These are phyloP conservation scores for Ramaria sp. DNA, from an alignment of 768 basidiomycete genomes.

Conservation along the genomic window DNA sequence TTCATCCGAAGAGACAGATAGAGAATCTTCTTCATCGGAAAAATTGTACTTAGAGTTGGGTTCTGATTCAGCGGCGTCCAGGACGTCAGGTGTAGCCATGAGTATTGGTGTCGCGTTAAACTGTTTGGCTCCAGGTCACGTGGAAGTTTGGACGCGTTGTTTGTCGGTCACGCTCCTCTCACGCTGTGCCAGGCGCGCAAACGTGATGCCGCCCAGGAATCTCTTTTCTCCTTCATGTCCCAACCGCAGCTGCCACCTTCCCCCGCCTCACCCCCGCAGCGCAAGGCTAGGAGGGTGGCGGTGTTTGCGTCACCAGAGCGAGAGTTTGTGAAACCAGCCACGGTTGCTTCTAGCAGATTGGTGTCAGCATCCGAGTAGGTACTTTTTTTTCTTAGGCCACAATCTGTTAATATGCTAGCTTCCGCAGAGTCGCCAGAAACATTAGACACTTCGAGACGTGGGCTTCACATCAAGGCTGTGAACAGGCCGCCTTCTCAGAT, in stretches of 20 bases:
- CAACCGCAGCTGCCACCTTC: slow-evolving; percentile 5
- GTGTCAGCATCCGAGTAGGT: slow-evolving; percentile 40
- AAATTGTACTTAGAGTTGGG: not conserved
- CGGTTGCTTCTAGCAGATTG: slow-evolving; percentile 13
- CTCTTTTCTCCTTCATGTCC: slow-evolving; percentile 1
- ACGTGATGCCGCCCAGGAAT: not conserved
- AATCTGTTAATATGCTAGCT: not conserved
- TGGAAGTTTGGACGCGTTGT: slow-evolving; percentile 1
- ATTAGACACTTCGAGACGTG: slow-evolving; percentile 40
- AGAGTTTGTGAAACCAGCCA: not conserved
- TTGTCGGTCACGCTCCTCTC: not conserved
- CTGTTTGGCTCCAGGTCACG: not conserved
- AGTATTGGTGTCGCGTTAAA: not conserved
- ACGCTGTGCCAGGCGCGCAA: too few species aligned
- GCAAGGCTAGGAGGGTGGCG: not conserved
- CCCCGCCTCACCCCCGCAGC: slow-evolving; percentile 1
- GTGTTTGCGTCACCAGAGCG: not conserved
- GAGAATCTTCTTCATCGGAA: not conserved
- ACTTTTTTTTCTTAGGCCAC: not conserved
- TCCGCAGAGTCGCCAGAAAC: slow-evolving; percentile 37
- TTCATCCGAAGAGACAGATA: not conserved
- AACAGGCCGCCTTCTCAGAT: slow-evolving; percentile 37
- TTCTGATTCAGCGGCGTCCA: not conserved
- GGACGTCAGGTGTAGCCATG: too few species aligned
- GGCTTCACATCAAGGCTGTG: slow-evolving; percentile 37